Evolutionary conservation across 495 filamentous ascomycete species (phyloP), one percentile per base, ranked within the genome.

Genomic region (Hyphodiscus hymeniophilus): DNA sequence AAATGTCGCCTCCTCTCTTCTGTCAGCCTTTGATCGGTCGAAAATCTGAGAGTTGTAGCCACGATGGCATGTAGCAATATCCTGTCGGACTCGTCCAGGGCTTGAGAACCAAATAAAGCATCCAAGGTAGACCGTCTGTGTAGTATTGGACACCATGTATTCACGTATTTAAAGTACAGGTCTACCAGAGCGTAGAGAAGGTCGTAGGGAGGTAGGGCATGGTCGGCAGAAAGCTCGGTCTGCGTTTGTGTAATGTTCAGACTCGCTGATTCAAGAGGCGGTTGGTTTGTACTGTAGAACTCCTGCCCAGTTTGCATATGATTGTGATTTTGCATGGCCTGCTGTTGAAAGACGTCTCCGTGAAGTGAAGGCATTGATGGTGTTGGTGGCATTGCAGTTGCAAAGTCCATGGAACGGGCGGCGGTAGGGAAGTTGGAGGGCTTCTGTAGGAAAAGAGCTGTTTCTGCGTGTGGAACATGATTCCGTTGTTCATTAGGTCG

Each of bases 111-210:
- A 56, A 94, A 94, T n/a, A 94, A 73, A 6, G 81, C 77, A 56
- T 94, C 85, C 7, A 94, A 62, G 0, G 85, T 89, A 1, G 82
- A 79, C 52, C 83, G 77, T 2, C 86, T 79, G 63, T 94, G 86
- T 15, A 95, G 69, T 17, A 95, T 91, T 0, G 89, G 89, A 65
- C 86, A 94, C 87, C 57, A 94, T 0, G 86, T 84, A 60, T 94
- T 90, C 60, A 95, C 79, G 52, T 92, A 85, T 54, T 91, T 85
- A 62, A 95, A 95, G 62, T 90, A 95, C 2, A 94, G 69, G 58
- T 94, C 86, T 6, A 85, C 83, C 20, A 94, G 66, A 1, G 83
- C 79, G 52, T 87, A 92, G 6, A 94, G 64, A 16, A 94, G 62
- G 62, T 91, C 86, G 50, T 94, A 90, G 5, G 89, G 87, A 1